These are phyloP conservation scores for Macroventuria anomochaeta DNA, from an alignment of 2,329 filamentous ascomycete genomes.

Conservation along the genomic window DNA sequence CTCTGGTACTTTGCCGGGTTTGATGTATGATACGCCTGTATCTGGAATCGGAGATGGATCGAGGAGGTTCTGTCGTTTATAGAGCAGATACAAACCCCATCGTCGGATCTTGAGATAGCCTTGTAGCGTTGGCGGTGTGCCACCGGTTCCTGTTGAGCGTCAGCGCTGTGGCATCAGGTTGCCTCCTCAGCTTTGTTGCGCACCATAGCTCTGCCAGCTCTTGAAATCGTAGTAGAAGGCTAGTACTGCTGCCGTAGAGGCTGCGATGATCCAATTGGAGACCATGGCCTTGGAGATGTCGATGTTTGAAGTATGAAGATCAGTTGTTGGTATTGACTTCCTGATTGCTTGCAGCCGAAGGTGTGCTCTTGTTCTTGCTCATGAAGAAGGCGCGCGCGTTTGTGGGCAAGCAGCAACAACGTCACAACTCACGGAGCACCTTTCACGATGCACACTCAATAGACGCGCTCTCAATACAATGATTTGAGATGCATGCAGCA, in stretches of 20 bases:
- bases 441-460: not conserved
- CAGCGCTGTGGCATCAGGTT: not conserved
- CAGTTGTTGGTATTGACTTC: no score
- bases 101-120: conserved; percentile 40
- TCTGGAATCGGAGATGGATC: conserved; percentile 34
- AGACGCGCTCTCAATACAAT: not conserved
- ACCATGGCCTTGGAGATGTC: not conserved
- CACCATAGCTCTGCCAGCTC: conserved; percentile 33
- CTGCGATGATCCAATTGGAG: conserved; percentile 14
- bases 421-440: no score
- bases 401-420: not conserved
- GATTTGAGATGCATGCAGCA: not conserved
- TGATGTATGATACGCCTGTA: conserved; percentile 34
- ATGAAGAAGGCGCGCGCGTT: not conserved
- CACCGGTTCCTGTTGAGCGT: conserved; percentile 36
- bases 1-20: conserved; percentile 26
- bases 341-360: not conserved
- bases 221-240: conserved; percentile 34
- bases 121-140: conserved; percentile 39
- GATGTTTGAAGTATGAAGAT: no score
- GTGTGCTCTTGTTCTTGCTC: not conserved
- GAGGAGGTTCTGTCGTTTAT: conserved; percentile 32
- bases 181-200: not conserved
- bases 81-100: conserved; percentile 40
- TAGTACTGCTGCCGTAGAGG: conserved; percentile 20